These are phyloP conservation scores for Omphalotus olearius DNA, from an alignment of 1,284 basidiomycete genomes.

Conservation along the genomic window DNA sequence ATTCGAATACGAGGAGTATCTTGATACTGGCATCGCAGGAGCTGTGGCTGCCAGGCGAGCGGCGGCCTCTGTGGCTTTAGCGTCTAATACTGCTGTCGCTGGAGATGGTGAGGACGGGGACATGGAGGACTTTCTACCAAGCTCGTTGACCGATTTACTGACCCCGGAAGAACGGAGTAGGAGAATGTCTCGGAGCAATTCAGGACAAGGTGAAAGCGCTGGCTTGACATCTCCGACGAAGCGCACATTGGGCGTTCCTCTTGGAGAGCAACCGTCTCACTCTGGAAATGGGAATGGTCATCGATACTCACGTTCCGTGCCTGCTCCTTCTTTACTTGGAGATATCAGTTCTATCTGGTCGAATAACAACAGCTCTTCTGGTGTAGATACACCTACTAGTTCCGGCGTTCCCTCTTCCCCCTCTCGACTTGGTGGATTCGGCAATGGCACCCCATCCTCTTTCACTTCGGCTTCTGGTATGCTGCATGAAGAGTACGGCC, in stretches of 20 bases:
- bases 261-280: constrained; percentile 13
- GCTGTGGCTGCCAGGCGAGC: constrained; percentile 11
- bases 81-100: background rate
- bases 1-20: constrained; percentile 30
- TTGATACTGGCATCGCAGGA: constrained; percentile 13
- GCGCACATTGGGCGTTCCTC: constrained; percentile 18
- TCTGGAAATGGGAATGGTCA: constrained; percentile 44
- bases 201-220: constrained; percentile 28
- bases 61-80: background rate
- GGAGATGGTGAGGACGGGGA: constrained; percentile 44
- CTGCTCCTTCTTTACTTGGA: constrained; percentile 38
- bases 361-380: constrained; percentile 28
- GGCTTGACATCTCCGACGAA: constrained; percentile 14
- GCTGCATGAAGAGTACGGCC: constrained; percentile 25
- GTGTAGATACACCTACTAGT: constrained; percentile 12
- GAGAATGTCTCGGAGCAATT: constrained; percentile 69
- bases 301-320: constrained; percentile 74
- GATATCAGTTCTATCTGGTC: constrained; percentile 76
- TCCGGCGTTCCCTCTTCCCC: constrained; percentile 24
- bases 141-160: constrained; percentile 81
- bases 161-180: constrained; percentile 80
- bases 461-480: constrained; percentile 25
- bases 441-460: constrained; percentile 25
- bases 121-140: constrained; percentile 83
- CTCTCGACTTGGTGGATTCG: constrained; percentile 5